Conservation (phyloP, 768 basidiomycete genomes). For the Tylopilus vinaceipallidus region DNA sequence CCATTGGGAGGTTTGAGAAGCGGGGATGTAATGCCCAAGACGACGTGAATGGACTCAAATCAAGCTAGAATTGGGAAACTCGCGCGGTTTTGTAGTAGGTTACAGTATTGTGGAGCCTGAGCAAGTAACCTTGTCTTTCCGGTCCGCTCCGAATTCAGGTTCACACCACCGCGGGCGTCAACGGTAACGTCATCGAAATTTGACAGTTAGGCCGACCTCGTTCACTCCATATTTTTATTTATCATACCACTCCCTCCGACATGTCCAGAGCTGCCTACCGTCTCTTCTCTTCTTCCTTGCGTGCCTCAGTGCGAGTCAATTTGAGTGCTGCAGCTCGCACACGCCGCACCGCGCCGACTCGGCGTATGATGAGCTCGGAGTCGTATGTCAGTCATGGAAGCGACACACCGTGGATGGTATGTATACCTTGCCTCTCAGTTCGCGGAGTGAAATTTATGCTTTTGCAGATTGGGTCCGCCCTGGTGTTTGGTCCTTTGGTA, state of each 20-base stretch:
- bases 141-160: slow-evolving; percentile 29
- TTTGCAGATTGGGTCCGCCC: slow-evolving; percentile 30
- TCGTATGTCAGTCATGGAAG: slow-evolving; percentile 20
- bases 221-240: slow-evolving; percentile 21
- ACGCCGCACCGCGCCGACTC: slow-evolving; percentile 14
- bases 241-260: not conserved
- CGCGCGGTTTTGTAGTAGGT: not conserved
- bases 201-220: slow-evolving; percentile 5
- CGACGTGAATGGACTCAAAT: no score
- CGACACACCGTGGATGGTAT: slow-evolving; percentile 32
- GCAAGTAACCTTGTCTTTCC: slow-evolving; percentile 7
- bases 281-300: slow-evolving; percentile 16
- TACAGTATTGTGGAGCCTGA: no score
- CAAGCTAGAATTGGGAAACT: no score
- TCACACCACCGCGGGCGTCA: slow-evolving; percentile 18
- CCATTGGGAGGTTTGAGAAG: not conserved
- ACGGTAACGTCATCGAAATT: slow-evolving; percentile 30
- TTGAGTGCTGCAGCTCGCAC: slow-evolving; percentile 9
- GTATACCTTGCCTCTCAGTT: no score
- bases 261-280: slow-evolving; percentile 26
- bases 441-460: no score
- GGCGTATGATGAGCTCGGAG: slow-evolving; percentile 28
- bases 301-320: slow-evolving; percentile 10
- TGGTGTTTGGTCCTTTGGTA: slow-evolving; percentile 33
- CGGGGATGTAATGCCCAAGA: not conserved